Percentiles rank a stretch among this genome's conserved stretches.
These are phyloP conservation scores for Rhizophagus clarus DNA, from an alignment of 192 early-diverging fungal genomes.

Conservation along the genomic window DNA sequence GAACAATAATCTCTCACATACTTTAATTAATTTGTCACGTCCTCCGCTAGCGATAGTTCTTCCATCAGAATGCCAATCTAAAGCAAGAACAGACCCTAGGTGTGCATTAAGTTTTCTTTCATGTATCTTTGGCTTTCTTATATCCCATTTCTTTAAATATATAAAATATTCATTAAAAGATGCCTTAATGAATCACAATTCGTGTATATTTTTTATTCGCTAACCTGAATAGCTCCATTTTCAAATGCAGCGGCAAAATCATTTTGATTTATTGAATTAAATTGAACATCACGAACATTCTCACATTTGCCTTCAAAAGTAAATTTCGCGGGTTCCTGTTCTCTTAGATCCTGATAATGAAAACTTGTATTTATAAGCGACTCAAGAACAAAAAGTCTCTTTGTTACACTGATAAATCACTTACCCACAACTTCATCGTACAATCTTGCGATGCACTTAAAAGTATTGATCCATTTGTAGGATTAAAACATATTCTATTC, in stretches of 20 bases:
- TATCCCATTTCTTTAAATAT: conserved; percentile 71
- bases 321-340: conserved; percentile 45
- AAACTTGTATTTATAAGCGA: neutral
- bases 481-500: conserved; percentile 79
- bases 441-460: conserved; percentile 80
- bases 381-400: neutral
- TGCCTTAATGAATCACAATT: neutral
- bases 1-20: conserved; percentile 18
- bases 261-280: conserved; percentile 57
- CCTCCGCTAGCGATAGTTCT: conserved; percentile 75
- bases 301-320: conserved; percentile 77
- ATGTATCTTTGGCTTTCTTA: conserved; percentile 60
- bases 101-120: conserved; percentile 74
- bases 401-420: neutral
- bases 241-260: conserved; percentile 85
- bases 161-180: neutral
- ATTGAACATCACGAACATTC: conserved; percentile 78
- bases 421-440: conserved; percentile 77
- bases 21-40: conserved; percentile 75
- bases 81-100: conserved; percentile 65
- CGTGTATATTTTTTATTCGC: neutral
- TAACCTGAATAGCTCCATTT: conserved; percentile 72
- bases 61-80: conserved; percentile 79
- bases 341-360: conserved; percentile 61
- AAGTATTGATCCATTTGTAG: conserved; percentile 62